Percentiles rank a stretch among this genome's conserved stretches.
phyloP scores from a whole-genome alignment of 164 flowering plant species.

The Umbilicus rupestris region DNA sequence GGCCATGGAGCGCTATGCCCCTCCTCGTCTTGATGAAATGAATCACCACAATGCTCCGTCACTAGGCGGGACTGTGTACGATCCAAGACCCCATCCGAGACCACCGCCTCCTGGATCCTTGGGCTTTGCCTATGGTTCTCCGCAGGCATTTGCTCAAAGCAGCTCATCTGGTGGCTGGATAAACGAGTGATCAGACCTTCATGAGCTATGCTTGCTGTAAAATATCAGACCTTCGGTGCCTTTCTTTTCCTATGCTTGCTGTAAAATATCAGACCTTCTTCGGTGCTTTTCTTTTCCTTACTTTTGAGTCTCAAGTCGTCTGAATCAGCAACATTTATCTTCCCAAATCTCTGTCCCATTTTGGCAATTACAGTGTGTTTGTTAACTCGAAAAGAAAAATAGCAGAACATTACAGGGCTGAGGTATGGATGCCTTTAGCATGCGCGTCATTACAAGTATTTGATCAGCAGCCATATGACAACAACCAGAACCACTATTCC shows the following conservation, averaged over 20 bases:
- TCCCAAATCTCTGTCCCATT: no score
- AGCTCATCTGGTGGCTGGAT: constrained; percentile 47
- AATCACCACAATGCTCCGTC: constrained; percentile 23
- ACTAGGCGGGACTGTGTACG: constrained; percentile 11
- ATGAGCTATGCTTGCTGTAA: not conserved
- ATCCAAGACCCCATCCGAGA: constrained; percentile 14
- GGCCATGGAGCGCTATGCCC: constrained; percentile 39
- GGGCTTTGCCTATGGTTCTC: constrained; percentile 43
- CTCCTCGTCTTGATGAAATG: constrained; percentile 43
- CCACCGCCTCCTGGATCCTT: constrained; percentile 10
- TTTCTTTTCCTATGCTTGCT: no score
- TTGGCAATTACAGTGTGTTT: no score
- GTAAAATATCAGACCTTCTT: no score
- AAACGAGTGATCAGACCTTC: constrained; percentile 16
- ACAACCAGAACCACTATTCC: constrained; percentile 58
- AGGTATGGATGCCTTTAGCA: no score
- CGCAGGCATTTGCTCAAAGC: constrained; percentile 18
- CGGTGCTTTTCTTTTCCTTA: not conserved
- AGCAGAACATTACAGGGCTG: no score
- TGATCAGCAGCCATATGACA: constrained; percentile 47
- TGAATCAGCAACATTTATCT: no score
- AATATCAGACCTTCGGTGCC: not conserved
- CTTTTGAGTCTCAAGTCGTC: no score
- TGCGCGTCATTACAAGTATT: constrained; percentile 68
- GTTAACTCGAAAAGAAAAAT: no score